These are phyloP conservation scores for Schwanniomyces pseudopolymorphus DNA, from an alignment of 805 yeast species.

Conservation along the genomic window DNA sequence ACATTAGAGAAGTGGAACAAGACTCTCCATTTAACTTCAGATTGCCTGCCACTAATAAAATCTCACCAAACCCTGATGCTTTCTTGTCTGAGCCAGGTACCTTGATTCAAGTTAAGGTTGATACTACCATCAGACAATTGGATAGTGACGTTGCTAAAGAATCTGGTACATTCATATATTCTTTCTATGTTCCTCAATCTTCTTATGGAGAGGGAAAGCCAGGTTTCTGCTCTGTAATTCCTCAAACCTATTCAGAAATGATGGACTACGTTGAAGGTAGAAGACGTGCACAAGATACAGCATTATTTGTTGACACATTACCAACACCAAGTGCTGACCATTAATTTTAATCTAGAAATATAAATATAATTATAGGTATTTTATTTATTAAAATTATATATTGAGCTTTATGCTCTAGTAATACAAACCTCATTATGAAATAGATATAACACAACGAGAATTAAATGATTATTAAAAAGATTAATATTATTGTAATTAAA, in stretches of 20 bases:
- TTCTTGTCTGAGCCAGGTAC: constrained; percentile 80
- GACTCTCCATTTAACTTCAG: constrained; percentile 50
- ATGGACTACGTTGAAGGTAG: constrained; percentile 88
- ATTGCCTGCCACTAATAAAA: constrained; percentile 55
- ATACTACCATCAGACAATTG: constrained; percentile 71
- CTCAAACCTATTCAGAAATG: constrained; percentile 89
- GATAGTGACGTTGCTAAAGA: constrained; percentile 61
- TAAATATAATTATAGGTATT: background rate
- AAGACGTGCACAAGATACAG: constrained; percentile 84
- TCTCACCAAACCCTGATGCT: constrained; percentile 52
- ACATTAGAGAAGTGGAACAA: constrained; percentile 17
- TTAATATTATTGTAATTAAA: background rate
- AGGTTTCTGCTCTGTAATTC: constrained; percentile 75
- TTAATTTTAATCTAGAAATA: background rate
- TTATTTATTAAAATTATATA: background rate
- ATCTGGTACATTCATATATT: constrained; percentile 85
- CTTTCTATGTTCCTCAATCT: constrained; percentile 79
- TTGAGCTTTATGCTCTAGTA: background rate
- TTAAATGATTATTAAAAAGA: background rate
- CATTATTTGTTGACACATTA: constrained; percentile 52
- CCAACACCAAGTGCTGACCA: constrained; percentile 13
- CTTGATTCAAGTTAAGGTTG: constrained; percentile 84
- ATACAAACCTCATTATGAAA: background rate
- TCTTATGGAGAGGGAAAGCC: constrained; percentile 41
- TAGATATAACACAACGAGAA: background rate